These are phyloP conservation scores for Phylloporus sp. DNA, from an alignment of 768 basidiomycete genomes.

Conservation along the genomic window DNA sequence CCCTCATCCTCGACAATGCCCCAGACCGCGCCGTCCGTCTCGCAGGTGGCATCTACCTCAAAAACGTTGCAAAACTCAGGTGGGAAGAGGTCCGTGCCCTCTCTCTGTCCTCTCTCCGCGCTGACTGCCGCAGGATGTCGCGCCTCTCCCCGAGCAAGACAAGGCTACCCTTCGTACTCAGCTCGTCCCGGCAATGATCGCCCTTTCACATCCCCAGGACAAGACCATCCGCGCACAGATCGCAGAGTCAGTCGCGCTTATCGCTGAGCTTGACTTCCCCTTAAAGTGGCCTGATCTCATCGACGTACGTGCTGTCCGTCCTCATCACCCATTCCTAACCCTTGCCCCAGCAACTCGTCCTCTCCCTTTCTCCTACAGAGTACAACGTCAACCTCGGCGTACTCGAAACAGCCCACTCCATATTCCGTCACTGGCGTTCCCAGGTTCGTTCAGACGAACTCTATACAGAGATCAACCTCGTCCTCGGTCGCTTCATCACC, in stretches of 20 bases:
- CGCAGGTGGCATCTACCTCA: slow-evolving; percentile 86
- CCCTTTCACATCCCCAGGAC: slow-evolving; percentile 69
- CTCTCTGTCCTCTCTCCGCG: not conserved
- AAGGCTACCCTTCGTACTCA: slow-evolving; percentile 68
- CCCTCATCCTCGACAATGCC: slow-evolving; percentile 68
- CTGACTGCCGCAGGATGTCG: slow-evolving; percentile 51
- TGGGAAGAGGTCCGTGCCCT: slow-evolving; percentile 75
- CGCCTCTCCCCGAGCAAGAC: slow-evolving; percentile 67
- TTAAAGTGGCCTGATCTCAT: slow-evolving; percentile 83
- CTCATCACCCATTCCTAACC: slow-evolving; percentile 12
- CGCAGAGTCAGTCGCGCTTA: slow-evolving; percentile 88
- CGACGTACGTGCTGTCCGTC: slow-evolving; percentile 57
- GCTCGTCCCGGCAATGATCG: slow-evolving; percentile 90
- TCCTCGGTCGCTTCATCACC: slow-evolving; percentile 74
- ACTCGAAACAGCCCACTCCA: slow-evolving; percentile 91
- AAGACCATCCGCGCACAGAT: slow-evolving; percentile 78
- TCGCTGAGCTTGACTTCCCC: slow-evolving; percentile 92
- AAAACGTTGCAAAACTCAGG: slow-evolving; percentile 81
- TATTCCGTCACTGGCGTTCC: slow-evolving; percentile 91
- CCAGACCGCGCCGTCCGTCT: slow-evolving; percentile 69
- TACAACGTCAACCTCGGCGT: slow-evolving; percentile 88
- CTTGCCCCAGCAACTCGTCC: slow-evolving; percentile 73
- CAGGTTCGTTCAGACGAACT: slow-evolving; percentile 84
- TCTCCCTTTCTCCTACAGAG: slow-evolving; percentile 73
- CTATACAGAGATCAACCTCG: slow-evolving; percentile 88